Base-by-base conservation (phyloP, 106 monocot genomes). In the Ottelia alismoides region DNA sequence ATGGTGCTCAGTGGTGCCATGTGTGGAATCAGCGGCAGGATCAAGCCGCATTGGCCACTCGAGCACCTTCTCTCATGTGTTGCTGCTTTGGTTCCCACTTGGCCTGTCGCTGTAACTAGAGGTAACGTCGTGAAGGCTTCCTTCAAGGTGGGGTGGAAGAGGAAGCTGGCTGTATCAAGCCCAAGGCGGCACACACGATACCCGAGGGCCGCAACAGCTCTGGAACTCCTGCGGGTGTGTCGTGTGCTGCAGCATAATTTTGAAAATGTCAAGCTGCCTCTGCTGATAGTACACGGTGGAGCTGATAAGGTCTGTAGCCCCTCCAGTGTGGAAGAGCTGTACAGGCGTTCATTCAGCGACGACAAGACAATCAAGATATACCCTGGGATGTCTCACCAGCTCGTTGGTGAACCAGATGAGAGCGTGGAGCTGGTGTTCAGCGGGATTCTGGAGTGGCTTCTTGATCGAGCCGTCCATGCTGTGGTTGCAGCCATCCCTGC, bases 41-140 rank as follows among this genome's bases (percentile, higher is more conserved):
- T 88, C 68, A 88, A 74, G 79, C 88, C 83, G 12, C 83, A 76
- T n/a, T 83, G 83, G 79, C 88, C 88, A 45, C 74, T 88, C 27
- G 88, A 83, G 76, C 76, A 83, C 63, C 58, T 88, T 11, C 76
- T 88, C 26, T 66, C 60, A n/a, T 21, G 75, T 16, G 79, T 65
- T 4, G 78, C 82, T 19, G 30, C 59, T 3, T 4, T 74, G 24
- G 50, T 66, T 16, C 78, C 88, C 20, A 88, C 88, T 17, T 83
- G 88, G 88, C 66, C 51, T 17, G 72, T 88, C 45, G 82, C 74
- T 19, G 64, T 75, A 31, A 88, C 87, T 3, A 43, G 78, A 24
- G 88, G 88, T 9, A 69, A 67, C 66, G 75, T 88, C 51, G 81
- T 82, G 52, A 70, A 79, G 30, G 70, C 72, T 18, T 88, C 88